These are phyloP conservation scores for Pseudozyma sp. DNA, from an alignment of 1,284 basidiomycete species.

Conservation along the genomic window DNA sequence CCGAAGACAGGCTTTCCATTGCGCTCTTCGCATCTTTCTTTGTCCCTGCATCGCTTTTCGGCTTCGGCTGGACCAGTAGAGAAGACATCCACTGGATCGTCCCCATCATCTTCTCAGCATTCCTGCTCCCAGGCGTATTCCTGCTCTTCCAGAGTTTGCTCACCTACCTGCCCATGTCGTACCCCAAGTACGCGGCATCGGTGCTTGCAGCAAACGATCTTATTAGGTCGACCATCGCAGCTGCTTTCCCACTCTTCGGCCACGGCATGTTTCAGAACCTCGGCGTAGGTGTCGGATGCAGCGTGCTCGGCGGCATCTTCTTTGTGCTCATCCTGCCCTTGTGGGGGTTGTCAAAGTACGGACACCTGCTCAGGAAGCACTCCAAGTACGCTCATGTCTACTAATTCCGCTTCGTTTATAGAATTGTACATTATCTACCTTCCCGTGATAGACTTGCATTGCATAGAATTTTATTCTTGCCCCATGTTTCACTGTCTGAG, in stretches of 20 bases:
- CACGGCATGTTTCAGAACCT: constrained; percentile 48
- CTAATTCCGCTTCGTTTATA: constrained; percentile 2
- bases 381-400: constrained; percentile 56
- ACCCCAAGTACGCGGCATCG: constrained; percentile 34
- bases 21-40: constrained; percentile 77
- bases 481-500: too few relatives aligned
- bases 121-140: constrained; percentile 46
- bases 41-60: constrained; percentile 74
- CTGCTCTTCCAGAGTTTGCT: constrained; percentile 52
- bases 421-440: too few relatives aligned
- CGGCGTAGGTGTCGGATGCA: constrained; percentile 39
- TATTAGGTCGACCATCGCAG: constrained; percentile 38
- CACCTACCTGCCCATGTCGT: constrained; percentile 45
- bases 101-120: constrained; percentile 40
- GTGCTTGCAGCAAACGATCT: constrained; percentile 44
- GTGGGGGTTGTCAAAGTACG: constrained; percentile 47
- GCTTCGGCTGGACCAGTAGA: constrained; percentile 56
- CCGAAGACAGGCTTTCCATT: constrained; percentile 66
- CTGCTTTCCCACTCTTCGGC: constrained; percentile 49
- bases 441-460: too few relatives aligned
- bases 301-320: constrained; percentile 42
- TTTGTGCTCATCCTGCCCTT: constrained; percentile 33
- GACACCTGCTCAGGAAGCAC: constrained; percentile 35
- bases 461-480: too few relatives aligned
- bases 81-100: constrained; percentile 59